A percentile compares a stretch with the other conserved stretches of the same genome.
These are phyloP conservation scores for Solanum hybrid DNA, from an alignment of 305 asterid genomes.

Conservation along the genomic window DNA sequence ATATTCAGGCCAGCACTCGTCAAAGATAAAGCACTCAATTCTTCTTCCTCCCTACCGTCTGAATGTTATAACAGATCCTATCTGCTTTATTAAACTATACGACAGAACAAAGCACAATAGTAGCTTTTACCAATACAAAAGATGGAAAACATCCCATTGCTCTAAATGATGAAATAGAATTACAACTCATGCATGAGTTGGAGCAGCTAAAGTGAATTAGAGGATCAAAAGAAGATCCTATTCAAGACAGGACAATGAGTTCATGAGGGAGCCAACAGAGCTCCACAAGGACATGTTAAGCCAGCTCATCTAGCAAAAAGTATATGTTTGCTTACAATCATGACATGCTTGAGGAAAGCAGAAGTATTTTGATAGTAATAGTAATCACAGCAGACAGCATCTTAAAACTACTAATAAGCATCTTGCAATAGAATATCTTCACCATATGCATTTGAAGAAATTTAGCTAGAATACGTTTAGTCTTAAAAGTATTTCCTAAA, in stretches of 20 bases:
- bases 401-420: neutral
- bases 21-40: neutral
- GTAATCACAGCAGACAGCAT: neutral
- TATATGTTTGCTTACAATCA: neutral
- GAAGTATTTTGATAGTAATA: neutral
- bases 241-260: neutral
- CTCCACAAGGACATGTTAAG: neutral
- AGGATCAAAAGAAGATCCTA: neutral
- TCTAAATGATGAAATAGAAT: neutral
- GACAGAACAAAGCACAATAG: neutral
- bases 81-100: neutral
- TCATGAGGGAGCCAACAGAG: neutral
- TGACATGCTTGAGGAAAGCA: neutral
- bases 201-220: neutral
- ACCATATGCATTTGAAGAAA: neutral
- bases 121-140: neutral
- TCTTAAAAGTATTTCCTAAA: neutral
- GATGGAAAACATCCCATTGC: neutral
- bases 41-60: neutral
- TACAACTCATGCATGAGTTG: neutral
- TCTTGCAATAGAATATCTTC: neutral
- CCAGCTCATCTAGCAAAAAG: neutral
- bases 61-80: neutral
- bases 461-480: neutral
- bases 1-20: neutral